Percentiles rank a stretch among this genome's conserved stretches.
phyloP scores from a whole-genome alignment of 768 basidiomycete species.

The Suillus discolor region DNA sequence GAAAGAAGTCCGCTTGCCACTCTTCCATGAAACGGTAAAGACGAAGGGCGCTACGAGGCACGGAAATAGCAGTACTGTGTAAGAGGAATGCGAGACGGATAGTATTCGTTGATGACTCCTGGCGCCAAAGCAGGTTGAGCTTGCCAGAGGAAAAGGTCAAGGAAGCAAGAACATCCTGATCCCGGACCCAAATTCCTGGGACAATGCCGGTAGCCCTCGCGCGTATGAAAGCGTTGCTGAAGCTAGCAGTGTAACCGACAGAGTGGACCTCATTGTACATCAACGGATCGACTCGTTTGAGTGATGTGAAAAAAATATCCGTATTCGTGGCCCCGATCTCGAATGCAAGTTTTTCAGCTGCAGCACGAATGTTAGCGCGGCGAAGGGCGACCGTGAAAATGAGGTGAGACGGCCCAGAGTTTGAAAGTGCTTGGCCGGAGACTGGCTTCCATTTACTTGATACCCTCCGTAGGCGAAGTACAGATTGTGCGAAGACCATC shows the following conservation, averaged over 20 bases:
- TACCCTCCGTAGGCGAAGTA: constrained; percentile 53
- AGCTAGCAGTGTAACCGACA: constrained; percentile 17
- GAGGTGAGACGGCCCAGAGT: constrained; percentile 20
- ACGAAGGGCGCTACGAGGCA: constrained; percentile 81
- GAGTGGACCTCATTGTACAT: neutral
- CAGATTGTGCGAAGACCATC: constrained; percentile 58
- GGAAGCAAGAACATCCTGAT: constrained; percentile 64
- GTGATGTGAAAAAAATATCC: constrained; percentile 38
- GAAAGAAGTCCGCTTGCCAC: constrained; percentile 80
- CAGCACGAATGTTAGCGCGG: constrained; percentile 57
- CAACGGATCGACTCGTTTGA: constrained; percentile 23
- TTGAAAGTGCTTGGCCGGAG: constrained; percentile 7
- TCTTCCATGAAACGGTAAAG: constrained; percentile 80
- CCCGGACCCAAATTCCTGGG: constrained; percentile 38
- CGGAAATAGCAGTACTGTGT: constrained; percentile 51
- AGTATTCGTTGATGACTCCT: constrained; percentile 43
- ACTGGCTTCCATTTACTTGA: constrained; percentile 12
- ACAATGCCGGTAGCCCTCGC: constrained; percentile 54
- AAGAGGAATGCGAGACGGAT: constrained; percentile 49
- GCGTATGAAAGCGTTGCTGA: constrained; percentile 52
- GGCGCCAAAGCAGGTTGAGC: constrained; percentile 47
- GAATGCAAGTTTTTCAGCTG: constrained; percentile 69
- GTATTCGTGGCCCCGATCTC: constrained; percentile 53
- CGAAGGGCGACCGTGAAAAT: constrained; percentile 47
- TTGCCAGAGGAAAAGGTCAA: constrained; percentile 50